phyloP scores from a whole-genome alignment of 1,139 yeast species.

The Suhomyces yuchorum region DNA sequence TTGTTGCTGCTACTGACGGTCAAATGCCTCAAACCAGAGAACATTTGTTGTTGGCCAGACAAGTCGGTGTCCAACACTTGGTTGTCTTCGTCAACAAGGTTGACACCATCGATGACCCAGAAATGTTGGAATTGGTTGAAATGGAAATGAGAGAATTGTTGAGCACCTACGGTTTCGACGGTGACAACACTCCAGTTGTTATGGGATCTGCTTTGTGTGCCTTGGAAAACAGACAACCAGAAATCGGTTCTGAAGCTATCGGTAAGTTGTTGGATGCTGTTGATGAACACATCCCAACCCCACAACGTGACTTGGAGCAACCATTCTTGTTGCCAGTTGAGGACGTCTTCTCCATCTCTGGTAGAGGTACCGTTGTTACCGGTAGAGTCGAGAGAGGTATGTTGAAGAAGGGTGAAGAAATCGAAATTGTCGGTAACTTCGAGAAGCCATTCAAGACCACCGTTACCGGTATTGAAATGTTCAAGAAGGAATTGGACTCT shows the following conservation, averaged over 20 bases:
- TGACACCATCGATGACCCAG: conserved; percentile 97
- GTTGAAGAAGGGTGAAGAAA: conserved; percentile 96
- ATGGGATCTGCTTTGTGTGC: conserved; percentile 99
- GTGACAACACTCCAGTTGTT: conserved; percentile 95
- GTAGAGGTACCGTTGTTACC: conserved; percentile 99
- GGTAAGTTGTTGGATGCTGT: conserved; percentile 85
- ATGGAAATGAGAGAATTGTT: conserved; percentile 99
- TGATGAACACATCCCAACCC: conserved; percentile 95
- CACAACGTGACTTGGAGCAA: conserved; percentile 92
- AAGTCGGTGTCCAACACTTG: conserved; percentile 97
- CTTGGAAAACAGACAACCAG: conserved; percentile 83
- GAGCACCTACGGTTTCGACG: conserved; percentile 90
- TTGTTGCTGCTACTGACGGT: conserved; percentile 98
- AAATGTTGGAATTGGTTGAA: conserved; percentile 98
- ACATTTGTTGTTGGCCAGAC: conserved; percentile 96
- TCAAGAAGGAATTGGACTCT: conserved; percentile 95
- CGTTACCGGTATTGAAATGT: conserved; percentile 98
- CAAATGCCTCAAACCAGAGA: conserved; percentile 99
- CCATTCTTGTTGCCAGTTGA: conserved; percentile 97
- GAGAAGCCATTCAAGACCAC: conserved; percentile 87
- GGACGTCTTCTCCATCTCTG: conserved; percentile 96
- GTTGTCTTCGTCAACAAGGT: conserved; percentile 98
- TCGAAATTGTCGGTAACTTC: conserved; percentile 93
- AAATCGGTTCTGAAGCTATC: conserved; percentile 88
- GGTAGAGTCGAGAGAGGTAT: conserved; percentile 99